Conservation (phyloP, 2,329 filamentous ascomycete species). For the Fusarium guadeloupense region DNA sequence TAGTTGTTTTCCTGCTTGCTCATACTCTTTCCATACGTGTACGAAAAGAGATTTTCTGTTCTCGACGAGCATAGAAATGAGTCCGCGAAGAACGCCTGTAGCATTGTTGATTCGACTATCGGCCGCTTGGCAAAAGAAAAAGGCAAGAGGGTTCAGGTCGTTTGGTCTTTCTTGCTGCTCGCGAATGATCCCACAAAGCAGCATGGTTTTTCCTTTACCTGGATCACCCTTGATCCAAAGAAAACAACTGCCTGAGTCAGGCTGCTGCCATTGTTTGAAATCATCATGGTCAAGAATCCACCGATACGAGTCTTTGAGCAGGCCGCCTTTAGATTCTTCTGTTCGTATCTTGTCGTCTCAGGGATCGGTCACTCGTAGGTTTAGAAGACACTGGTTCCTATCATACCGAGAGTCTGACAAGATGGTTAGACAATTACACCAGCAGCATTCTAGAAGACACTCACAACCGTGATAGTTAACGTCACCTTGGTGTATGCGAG, state of each 20-base stretch:
- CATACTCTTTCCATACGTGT: slow-evolving; percentile 41
- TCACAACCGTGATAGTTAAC: not conserved
- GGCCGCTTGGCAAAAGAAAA: slow-evolving; percentile 57
- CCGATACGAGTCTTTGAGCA: slow-evolving; percentile 45
- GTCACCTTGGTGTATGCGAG: not conserved
- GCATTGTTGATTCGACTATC: slow-evolving; percentile 52
- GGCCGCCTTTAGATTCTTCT: slow-evolving; percentile 47
- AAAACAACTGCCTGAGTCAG: slow-evolving; percentile 12
- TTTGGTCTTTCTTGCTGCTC: slow-evolving; percentile 1
- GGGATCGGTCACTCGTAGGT: slow-evolving; percentile 46
- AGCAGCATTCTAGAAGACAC: no score
- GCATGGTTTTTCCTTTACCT: slow-evolving; percentile 57
- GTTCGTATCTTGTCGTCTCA: slow-evolving; percentile 49
- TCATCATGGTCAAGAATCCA: slow-evolving; percentile 48
- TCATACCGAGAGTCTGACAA: not conserved
- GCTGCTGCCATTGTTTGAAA: slow-evolving; percentile 31
- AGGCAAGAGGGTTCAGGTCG: slow-evolving; percentile 11
- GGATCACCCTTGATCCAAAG: slow-evolving; percentile 53
- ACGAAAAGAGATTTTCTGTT: slow-evolving; percentile 48
- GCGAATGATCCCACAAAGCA: slow-evolving; percentile 49
- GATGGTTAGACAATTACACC: not conserved
- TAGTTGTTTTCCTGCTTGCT: slow-evolving; percentile 43
- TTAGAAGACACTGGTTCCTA: slow-evolving; percentile 29
- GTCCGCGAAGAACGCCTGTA: slow-evolving; percentile 53
- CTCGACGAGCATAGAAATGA: slow-evolving; percentile 53